Evolutionary conservation across 345 rosid genomes (phyloP).

Genomic region (Populus pruinosa): DNA sequence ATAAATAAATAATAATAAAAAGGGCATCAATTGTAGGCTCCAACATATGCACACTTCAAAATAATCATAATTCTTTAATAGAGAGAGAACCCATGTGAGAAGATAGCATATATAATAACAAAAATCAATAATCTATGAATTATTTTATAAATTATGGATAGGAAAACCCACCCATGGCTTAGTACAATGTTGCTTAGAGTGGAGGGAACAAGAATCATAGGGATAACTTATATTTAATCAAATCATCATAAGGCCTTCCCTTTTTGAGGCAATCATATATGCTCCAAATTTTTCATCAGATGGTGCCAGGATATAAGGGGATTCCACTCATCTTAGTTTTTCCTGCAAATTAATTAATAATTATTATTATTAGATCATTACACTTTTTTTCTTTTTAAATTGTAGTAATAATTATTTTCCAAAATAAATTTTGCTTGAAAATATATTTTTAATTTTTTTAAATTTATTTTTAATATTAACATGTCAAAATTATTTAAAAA

Average conservation of each 20-base stretch:
- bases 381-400: background rate
- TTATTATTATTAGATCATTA: too few relatives aligned
- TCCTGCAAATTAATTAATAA: background rate
- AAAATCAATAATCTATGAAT: background rate
- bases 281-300: background rate
- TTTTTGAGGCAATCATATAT: background rate
- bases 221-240: background rate
- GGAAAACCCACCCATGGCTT: background rate
- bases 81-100: too few relatives aligned
- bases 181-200: background rate
- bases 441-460: too few relatives aligned
- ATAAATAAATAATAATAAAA: too few relatives aligned
- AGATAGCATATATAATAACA: background rate
- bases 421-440: too few relatives aligned
- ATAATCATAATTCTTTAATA: too few relatives aligned
- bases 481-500: too few relatives aligned
- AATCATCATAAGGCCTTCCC: background rate
- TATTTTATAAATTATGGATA: background rate
- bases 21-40: too few relatives aligned
- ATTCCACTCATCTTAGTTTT: background rate
- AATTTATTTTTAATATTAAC: too few relatives aligned
- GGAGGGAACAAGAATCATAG: background rate
- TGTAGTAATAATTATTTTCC: fast-evolving
- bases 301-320: background rate
- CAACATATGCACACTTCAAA: too few relatives aligned